Conservation (phyloP, 768 basidiomycete species). For the Ramaria rubella region DNA sequence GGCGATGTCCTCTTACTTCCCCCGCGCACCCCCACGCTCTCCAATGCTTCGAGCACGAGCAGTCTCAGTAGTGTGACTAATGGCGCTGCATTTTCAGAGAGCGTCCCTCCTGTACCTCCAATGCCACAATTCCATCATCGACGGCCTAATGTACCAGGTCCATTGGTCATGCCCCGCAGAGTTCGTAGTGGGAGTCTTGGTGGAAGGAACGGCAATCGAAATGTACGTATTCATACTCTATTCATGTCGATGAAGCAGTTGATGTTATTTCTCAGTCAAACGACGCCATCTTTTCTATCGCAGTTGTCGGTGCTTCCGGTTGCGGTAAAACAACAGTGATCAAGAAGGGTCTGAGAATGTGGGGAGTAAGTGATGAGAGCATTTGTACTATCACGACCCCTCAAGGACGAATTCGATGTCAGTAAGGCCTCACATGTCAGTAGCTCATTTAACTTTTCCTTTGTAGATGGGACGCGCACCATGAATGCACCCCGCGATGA, state of each 20-base stretch:
- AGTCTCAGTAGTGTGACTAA: neutral
- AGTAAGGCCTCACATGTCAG: neutral
- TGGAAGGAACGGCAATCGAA: neutral
- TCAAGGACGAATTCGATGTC: constrained; percentile 5
- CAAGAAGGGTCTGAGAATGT: constrained; percentile 62
- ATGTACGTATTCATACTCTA: neutral
- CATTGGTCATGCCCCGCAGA: constrained; percentile 1
- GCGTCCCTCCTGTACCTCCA: neutral
- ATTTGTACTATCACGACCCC: constrained; percentile 15
- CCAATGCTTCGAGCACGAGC: neutral
- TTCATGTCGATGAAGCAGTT: neutral
- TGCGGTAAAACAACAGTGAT: constrained; percentile 87
- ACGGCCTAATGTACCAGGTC: neutral
- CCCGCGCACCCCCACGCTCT: constrained; percentile 1
- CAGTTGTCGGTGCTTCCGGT: constrained; percentile 68
- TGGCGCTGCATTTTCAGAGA: neutral
- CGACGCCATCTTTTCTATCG: constrained; percentile 38
- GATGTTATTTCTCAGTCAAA: neutral
- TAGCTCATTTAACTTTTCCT: constrained; percentile 20
- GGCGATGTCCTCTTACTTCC: constrained; percentile 6
- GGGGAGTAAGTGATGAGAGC: constrained; percentile 36
- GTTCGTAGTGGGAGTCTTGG: neutral
- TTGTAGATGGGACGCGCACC: constrained; percentile 38
- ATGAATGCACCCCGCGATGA: constrained; percentile 29
- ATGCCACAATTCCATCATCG: neutral